Evolutionary conservation across 352 stramenopile genomes (phyloP), one percentile per base, ranked within the genome.

Genomic region (Phytopythium vexans): DNA sequence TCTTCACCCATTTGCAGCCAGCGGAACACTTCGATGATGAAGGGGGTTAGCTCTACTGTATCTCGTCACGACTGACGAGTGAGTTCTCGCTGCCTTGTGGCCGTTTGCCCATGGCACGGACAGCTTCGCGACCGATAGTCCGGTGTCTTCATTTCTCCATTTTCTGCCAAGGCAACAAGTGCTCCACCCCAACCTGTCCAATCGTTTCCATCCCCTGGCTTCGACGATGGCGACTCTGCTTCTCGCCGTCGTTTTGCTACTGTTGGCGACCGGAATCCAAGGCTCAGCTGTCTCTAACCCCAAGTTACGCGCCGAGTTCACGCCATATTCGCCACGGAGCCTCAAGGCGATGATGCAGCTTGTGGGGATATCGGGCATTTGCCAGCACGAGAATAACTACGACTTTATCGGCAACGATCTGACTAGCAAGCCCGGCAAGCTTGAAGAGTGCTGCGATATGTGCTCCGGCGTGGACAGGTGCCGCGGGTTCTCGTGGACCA

Each of bases 401-500:
- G 47, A 40, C n/a, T 52, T 35, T 14, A 12, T 52, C 35, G 47
- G n/a, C 47, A 52, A 52, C 35, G 47, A 52, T 21, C 9, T 52
- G 3, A 21, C n/a, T 4, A 52, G 36, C 47, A 7, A 27, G 3
- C 33, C 47, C 4, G 47, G 47, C 0, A 8, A 41, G 6, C 9
- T 11, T 0, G 36, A n/a, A 34, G 47, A 52, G 6, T 52, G 47
- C 47, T 52, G 47, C 35, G 6, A n/a, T 15, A 4, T 35, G 2
- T 52, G 47, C 15, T 11, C 15, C 33, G 36, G 1, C 47, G 36
- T n/a, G 6, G 15, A 36, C 10, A 14, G 36, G 4, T 53, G 47
- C 47, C 47, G 32, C 15, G 47, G 32, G 16, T 53, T 36, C 47
- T 43, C 68, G 1, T 88, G 72, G 72, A 77, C 50, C 2, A 76